phyloP scores from a whole-genome alignment of 1,284 basidiomycete species.

The Trametes versicolor region DNA sequence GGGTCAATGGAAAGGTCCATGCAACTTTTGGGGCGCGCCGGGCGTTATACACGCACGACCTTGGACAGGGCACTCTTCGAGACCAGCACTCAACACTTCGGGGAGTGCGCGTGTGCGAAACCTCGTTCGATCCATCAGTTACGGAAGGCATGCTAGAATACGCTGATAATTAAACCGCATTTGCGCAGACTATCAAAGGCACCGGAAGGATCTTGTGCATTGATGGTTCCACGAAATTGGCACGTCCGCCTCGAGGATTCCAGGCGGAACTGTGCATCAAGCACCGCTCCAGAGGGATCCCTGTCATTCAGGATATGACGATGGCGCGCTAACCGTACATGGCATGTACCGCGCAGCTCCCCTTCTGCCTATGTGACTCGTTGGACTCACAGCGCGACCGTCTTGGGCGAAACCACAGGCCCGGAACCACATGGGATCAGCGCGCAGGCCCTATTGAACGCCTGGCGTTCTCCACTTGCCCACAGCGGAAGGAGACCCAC shows the following conservation, averaged over 20 bases:
- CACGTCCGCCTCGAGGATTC: constrained; percentile 23
- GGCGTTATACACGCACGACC: neutral
- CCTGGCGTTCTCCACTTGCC: constrained; percentile 13
- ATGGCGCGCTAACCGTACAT: neutral
- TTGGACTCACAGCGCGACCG: constrained; percentile 1
- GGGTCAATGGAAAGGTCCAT: neutral
- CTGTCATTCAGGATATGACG: neutral
- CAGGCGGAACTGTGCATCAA: constrained; percentile 8
- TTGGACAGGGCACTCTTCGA: neutral
- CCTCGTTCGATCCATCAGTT: neutral
- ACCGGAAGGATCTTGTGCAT: constrained; percentile 22
- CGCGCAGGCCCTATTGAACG: constrained; percentile 13
- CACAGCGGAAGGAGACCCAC: constrained; percentile 17
- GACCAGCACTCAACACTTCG: neutral
- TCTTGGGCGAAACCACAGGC: neutral
- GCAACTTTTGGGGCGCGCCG: constrained; percentile 2
- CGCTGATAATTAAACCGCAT: neutral
- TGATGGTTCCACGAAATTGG: constrained; percentile 6
- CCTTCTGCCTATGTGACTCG: constrained; percentile 4
- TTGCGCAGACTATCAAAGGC: neutral
- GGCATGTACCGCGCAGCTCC: neutral
- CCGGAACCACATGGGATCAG: constrained; percentile 23
- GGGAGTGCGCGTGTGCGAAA: neutral
- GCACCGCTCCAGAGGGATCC: neutral
- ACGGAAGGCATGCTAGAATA: neutral